Percentiles rank a stretch among this genome's conserved stretches.
These are phyloP conservation scores for Alopecurus myosuroides DNA, from an alignment of 176 grass and related monocot genomes.

Conservation along the genomic window DNA sequence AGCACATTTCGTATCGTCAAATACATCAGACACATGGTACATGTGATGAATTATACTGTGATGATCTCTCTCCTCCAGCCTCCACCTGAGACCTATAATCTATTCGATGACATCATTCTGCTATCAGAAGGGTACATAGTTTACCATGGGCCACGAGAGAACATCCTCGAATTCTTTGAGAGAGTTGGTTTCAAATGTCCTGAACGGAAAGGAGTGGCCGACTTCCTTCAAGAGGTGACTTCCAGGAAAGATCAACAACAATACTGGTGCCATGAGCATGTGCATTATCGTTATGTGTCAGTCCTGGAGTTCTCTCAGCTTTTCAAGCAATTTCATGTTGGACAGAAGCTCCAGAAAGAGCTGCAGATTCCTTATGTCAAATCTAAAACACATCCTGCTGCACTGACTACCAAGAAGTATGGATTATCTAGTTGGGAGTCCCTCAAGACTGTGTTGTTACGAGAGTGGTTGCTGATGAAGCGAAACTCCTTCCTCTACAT, in stretches of 20 bases:
- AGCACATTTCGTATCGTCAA: constrained; percentile 58
- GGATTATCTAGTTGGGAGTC: too few species aligned
- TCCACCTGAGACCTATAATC: constrained; percentile 60
- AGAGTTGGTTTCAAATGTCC: constrained; percentile 52
- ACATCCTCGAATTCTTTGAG: constrained; percentile 52
- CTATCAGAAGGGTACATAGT: constrained; percentile 52
- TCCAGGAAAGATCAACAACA: constrained; percentile 70
- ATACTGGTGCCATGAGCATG: constrained; percentile 36
- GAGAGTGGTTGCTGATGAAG: too few species aligned
- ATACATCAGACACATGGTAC: constrained; percentile 34
- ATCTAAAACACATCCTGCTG: too few species aligned
- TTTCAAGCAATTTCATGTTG: too few species aligned
- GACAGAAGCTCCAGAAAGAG: too few species aligned
- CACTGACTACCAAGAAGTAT: too few species aligned
- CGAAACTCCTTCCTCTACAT: too few species aligned
- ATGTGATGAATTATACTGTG: constrained; percentile 37
- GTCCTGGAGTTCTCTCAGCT: too few species aligned
- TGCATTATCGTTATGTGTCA: constrained; percentile 13
- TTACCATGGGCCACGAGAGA: constrained; percentile 49
- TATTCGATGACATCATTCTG: constrained; percentile 60
- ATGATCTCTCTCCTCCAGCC: constrained; percentile 57
- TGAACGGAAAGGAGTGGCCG: constrained; percentile 50
- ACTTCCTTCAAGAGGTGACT: constrained; percentile 50
- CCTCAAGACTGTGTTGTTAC: too few species aligned
- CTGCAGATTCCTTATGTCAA: too few species aligned